Evolutionary conservation across 805 yeast genomes (phyloP), one percentile per base, ranked within the genome.

Genomic region (Saccharomyces mikatae): DNA sequence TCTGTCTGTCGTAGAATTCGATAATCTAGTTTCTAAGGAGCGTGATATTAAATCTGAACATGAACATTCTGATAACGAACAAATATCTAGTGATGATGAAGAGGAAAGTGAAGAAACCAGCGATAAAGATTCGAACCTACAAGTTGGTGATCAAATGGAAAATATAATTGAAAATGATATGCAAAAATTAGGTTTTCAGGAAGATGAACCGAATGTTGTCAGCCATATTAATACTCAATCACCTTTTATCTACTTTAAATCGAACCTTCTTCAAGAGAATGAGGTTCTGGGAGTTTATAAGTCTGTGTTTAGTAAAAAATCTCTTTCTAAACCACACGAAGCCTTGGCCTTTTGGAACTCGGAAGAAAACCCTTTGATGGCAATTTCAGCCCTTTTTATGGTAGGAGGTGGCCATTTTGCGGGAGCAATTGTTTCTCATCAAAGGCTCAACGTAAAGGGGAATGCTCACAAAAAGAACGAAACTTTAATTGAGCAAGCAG

Each of bases 371-470:
- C 56, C 59, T 13, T 52, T 63, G 1, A 48, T 52, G 0, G 71
- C 73, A 3, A 76, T 77, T 48, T 87, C 96, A 4, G 96, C 96
- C 0, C 69, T 94, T 11, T 80, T 94, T 60, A 89, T 94, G 96
- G 80, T 94, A 52, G 97, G 97, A 14, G 97, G 98, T 47, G 99
- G 99, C 46, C 97, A 94, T 72, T 94, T 94, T 74, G 96, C 98
- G 0, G 99, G 94, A 21, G 97, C 97, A 0, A 86, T 94, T 47
- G 77, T 94, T 8, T 82, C 89, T 1, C 97, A 91, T 64, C 75
- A 75, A 50, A 84, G 80, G 26, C 73, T 74, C 51, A 75, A 74
- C 44, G 76, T 79, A 1, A 79, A 78, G 59, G 89, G 89, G 2
- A 82, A 82, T 58, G 73, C 75, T 6, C 78, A 75, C 22, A 71